Percentiles rank a stretch among this genome's conserved stretches.
Conservation (phyloP, 2,329 filamentous ascomycete genomes). For the Dactylellina drechsleri region DNA sequence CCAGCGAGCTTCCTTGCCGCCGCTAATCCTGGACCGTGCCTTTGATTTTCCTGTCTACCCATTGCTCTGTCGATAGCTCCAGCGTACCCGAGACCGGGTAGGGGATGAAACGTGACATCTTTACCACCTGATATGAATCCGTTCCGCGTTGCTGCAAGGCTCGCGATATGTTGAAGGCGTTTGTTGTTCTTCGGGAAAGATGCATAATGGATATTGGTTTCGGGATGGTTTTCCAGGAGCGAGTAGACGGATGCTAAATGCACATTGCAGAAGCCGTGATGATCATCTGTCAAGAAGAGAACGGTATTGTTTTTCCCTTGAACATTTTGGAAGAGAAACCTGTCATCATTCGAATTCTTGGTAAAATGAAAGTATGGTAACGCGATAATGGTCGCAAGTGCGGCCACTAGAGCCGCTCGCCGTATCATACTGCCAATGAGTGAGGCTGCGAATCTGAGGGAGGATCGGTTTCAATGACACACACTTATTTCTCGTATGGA, state of each 20-base stretch:
- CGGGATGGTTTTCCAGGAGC: conserved; percentile 6
- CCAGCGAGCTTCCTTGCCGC: conserved; percentile 1
- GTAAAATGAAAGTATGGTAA: background rate
- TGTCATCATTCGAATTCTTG: background rate
- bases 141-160: background rate
- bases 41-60: background rate
- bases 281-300: conserved; percentile 3
- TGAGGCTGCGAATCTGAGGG: background rate
- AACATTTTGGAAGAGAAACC: conserved; percentile 1
- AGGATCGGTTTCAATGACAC: too few species aligned
- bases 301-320: conserved; percentile 11
- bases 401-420: background rate
- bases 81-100: background rate
- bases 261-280: conserved; percentile 14
- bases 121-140: background rate
- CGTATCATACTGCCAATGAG: conserved; percentile 1
- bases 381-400: background rate
- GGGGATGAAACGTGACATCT: background rate
- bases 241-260: conserved; percentile 11
- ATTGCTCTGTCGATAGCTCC: background rate
- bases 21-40: conserved; percentile 9
- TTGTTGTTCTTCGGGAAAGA: conserved; percentile 12
- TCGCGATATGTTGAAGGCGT: background rate
- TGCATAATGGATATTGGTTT: conserved; percentile 9
- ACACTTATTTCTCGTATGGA: too few species aligned